Conservation (phyloP, 768 basidiomycete genomes). For the Russula griseocarnosa region DNA sequence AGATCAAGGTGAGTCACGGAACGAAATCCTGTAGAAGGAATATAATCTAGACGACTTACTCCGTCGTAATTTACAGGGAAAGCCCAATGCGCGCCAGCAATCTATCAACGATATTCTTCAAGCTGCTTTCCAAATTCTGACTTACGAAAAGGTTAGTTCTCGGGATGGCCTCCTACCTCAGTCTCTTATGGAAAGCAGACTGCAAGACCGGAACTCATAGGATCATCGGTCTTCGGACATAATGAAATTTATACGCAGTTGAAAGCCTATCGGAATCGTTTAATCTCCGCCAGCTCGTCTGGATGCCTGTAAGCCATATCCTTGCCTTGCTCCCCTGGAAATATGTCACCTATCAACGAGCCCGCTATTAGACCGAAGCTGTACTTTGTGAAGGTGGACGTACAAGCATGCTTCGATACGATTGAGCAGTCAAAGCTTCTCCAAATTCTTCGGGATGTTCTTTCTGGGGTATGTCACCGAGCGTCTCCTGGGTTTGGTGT, state of each 20-base stretch:
- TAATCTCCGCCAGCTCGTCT: conserved; percentile 39
- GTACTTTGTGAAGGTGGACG: conserved; percentile 96
- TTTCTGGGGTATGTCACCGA: conserved; percentile 56
- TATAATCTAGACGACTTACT: conserved; percentile 23
- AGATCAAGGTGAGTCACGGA: conserved; percentile 32
- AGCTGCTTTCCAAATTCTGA: conserved; percentile 80
- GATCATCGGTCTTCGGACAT: conserved; percentile 76
- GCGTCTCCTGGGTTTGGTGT: not conserved
- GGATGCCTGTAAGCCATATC: conserved; percentile 48
- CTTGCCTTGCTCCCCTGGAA: not conserved
- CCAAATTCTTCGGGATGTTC: conserved; percentile 63
- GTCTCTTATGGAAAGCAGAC: conserved; percentile 43
- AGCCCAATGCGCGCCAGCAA: conserved; percentile 34
- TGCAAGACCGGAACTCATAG: conserved; percentile 57
- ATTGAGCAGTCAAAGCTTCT: conserved; percentile 87
- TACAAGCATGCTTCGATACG: conserved; percentile 93
- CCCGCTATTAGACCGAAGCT: conserved; percentile 63
- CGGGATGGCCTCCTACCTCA: not conserved
- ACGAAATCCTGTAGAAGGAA: conserved; percentile 31
- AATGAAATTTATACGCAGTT: conserved; percentile 78
- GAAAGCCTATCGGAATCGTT: conserved; percentile 59
- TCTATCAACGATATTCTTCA: conserved; percentile 89
- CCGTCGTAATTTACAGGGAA: conserved; percentile 6
- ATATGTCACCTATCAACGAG: not conserved
- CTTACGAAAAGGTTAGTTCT: conserved; percentile 71